Percentiles rank a stretch among this genome's conserved stretches.
Conservation (phyloP, 305 asterid species). For the Withania somnifera region DNA sequence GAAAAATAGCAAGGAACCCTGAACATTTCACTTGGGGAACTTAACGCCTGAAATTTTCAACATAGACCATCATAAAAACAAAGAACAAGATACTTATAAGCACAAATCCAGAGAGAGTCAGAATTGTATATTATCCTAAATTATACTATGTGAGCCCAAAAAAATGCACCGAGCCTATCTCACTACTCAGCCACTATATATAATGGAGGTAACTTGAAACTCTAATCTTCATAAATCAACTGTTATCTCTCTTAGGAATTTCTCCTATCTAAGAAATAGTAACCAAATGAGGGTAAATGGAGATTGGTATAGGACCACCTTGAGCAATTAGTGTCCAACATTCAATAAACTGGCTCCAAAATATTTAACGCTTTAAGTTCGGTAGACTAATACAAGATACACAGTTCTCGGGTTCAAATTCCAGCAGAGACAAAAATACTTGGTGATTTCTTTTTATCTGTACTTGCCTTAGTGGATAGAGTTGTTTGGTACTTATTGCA, state of each 20-base stretch:
- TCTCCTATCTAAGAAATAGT: not conserved
- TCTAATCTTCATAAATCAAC: not conserved
- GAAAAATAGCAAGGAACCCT: constrained; percentile 42
- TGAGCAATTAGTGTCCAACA: not conserved
- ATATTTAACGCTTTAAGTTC: not conserved
- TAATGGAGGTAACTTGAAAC: not conserved
- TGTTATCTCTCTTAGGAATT: not conserved
- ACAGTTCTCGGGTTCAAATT: not conserved
- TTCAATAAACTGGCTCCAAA: not conserved
- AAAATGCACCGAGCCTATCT: not conserved
- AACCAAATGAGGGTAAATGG: not conserved
- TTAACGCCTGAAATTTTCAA: constrained; percentile 53
- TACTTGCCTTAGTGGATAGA: too few species aligned
- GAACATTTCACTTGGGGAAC: constrained; percentile 41
- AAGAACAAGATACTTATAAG: not conserved
- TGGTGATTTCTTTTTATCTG: too few species aligned
- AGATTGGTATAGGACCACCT: not conserved
- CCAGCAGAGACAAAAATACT: too few species aligned
- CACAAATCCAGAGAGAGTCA: not conserved
- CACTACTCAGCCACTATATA: not conserved
- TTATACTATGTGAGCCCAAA: not conserved
- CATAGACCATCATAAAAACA: not conserved
- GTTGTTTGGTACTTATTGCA: too few species aligned
- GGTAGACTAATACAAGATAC: not conserved
- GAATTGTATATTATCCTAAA: not conserved